Percentiles rank a stretch among this genome's conserved stretches.
Evolutionary conservation across 345 rosid species (phyloP).

Genomic region (Geranium rotundifolium): DNA sequence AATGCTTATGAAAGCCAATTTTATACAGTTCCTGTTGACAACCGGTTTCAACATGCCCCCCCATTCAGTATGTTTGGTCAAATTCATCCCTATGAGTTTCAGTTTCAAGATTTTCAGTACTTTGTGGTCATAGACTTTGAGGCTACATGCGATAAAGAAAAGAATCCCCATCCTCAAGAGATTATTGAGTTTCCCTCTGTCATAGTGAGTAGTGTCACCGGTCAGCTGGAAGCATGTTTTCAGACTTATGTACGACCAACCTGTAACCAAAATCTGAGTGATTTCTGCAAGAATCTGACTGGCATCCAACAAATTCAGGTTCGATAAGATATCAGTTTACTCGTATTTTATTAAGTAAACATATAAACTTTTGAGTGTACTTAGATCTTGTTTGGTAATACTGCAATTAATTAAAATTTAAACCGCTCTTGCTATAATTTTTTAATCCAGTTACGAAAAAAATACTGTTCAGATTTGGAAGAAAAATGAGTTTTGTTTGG

Average conservation of each 20-base stretch:
- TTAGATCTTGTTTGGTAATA: too few relatives aligned
- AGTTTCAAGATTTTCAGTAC: slow-evolving; percentile 42
- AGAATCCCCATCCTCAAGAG: slow-evolving; percentile 43
- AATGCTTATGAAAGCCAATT: slow-evolving; percentile 32
- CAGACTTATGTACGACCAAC: slow-evolving; percentile 43
- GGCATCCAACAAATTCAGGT: slow-evolving; percentile 46
- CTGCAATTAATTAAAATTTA: too few relatives aligned
- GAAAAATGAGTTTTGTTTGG: too few relatives aligned
- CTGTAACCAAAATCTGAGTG: slow-evolving; percentile 30
- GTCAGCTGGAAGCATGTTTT: slow-evolving; percentile 34
- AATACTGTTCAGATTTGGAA: too few relatives aligned
- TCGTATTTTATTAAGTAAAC: too few relatives aligned
- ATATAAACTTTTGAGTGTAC: too few relatives aligned
- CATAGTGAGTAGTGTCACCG: slow-evolving; percentile 33
- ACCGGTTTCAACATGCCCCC: slow-evolving; percentile 30
- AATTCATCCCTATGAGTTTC: slow-evolving; percentile 27
- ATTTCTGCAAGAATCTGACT: slow-evolving; percentile 39
- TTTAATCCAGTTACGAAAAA: too few relatives aligned
- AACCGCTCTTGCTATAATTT: too few relatives aligned
- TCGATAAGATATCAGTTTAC: background rate
- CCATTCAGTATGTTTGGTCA: slow-evolving; percentile 25
- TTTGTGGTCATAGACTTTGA: slow-evolving; percentile 41
- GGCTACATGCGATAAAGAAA: slow-evolving; percentile 40
- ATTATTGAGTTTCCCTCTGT: slow-evolving; percentile 43
- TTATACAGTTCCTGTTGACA: slow-evolving; percentile 31